Percentiles rank a stretch among this genome's conserved stretches.
phyloP scores from a whole-genome alignment of 2,329 filamentous ascomycete genomes.

The Raffaelea ambrosiae region DNA sequence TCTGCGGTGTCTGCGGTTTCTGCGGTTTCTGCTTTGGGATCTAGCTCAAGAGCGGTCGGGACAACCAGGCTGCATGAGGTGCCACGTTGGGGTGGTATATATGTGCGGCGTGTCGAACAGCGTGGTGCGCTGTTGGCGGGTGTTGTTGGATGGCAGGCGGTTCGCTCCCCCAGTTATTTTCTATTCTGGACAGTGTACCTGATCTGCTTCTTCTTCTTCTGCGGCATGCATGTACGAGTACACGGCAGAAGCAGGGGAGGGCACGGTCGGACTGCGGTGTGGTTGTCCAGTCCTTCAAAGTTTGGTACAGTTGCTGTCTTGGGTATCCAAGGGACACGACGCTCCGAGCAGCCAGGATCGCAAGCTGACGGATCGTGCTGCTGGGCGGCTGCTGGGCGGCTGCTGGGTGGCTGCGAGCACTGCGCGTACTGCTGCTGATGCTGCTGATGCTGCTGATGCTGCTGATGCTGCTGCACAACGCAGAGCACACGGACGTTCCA shows the following conservation, averaged over 20 bases:
- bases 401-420: no score
- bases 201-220: background rate
- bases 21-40: background rate
- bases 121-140: background rate
- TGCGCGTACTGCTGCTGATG: no score
- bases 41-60: background rate
- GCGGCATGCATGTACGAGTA: no score
- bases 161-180: conserved; percentile 1
- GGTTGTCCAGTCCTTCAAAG: background rate
- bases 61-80: background rate
- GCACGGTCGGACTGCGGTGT: background rate
- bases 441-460: no score
- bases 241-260: background rate
- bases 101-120: background rate
- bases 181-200: conserved; percentile 1
- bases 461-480: background rate
- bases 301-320: conserved; percentile 8
- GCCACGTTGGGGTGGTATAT: background rate
- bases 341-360: background rate
- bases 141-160: conserved; percentile 2
- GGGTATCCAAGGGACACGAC: conserved; percentile 5
- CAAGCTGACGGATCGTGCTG: no score
- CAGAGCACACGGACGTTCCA: background rate
- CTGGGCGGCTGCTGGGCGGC: background rate
- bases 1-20: no score